Evolutionary conservation across 331 rosid genomes (phyloP).

Genomic region (Spiraea crenata): DNA sequence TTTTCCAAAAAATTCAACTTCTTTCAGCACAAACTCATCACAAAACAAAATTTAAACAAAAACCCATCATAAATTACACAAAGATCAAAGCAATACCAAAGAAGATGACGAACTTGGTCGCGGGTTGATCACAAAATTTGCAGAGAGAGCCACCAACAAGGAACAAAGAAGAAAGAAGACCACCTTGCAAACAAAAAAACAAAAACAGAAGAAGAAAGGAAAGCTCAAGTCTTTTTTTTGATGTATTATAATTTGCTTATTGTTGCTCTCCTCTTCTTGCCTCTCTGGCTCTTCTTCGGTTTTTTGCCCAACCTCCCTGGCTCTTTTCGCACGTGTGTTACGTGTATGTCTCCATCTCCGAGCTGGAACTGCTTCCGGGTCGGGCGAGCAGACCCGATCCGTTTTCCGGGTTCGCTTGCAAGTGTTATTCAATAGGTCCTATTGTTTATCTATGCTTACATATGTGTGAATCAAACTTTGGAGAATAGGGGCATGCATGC

Average conservation of each 20-base stretch:
- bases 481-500: no score
- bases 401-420: not conserved
- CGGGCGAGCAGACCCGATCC: not conserved
- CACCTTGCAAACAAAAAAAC: slow-evolving; percentile 16
- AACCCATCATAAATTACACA: not conserved
- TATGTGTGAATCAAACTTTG: no score
- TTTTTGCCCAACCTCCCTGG: not conserved
- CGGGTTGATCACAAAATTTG: not conserved
- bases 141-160: slow-evolving; percentile 15
- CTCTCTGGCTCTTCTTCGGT: slow-evolving; percentile 8
- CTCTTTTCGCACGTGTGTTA: slow-evolving; percentile 6
- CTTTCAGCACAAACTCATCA: not conserved
- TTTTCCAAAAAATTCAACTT: slow-evolving; percentile 11
- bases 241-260: not conserved
- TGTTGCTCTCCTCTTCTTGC: slow-evolving; percentile 19
- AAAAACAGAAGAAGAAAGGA: not conserved
- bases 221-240: not conserved
- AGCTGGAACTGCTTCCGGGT: not conserved
- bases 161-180: slow-evolving; percentile 35
- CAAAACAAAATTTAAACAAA: not conserved
- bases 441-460: no score
- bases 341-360: not conserved
- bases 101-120: not conserved
- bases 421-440: no score
- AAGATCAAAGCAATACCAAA: not conserved